Base-by-base conservation (phyloP, 352 stramenopile species). In the Globisporangium echinulatum region DNA sequence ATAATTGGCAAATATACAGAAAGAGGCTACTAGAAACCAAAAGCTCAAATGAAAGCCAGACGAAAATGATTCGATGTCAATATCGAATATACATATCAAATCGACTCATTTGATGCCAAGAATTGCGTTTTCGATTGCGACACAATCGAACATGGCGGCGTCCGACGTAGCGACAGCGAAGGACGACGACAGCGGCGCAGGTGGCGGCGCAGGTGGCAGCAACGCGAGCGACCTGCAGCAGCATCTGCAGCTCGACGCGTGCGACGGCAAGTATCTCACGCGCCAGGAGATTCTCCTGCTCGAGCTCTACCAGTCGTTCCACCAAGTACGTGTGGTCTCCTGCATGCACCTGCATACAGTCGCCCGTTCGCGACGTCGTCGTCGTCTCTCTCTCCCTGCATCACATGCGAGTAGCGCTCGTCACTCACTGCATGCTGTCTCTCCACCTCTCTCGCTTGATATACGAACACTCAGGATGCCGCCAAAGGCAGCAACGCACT, bases 211-310 rank as follows among this genome's bases (percentile, higher is more conserved):
- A 3, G 64, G 65, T 73, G 46, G 59, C 72, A 44, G 40, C 40
- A 8, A 44, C 11, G 40, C 40, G 40, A 44, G 40, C 40, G 79
- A 81, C 55, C 72, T 90, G 56, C 81, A 89, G 74, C 68, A 81
- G 71, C 78, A 90, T 56, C 69, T 90, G 61, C 80, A 90, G 71
- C 79, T 92, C 46, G 73, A 88, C 58, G 70, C 77, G 4, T 82
- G 70, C 52, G 74, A 80, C 10, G 77, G 75, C 10, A 86, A 85
- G 62, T 92, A 89, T 72, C 77, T 92, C 48, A 92, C 83, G 46
- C 66, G 70, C 46, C 83, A 92, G 64, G 83, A 92, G 67, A 90
- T 90, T 39, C 66, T 90, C 19, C 62, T 92, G 36, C 54, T 85
- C 36, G 72, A 89, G 58, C 72, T 90, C 39, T 92, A 86, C 58